Evolutionary conservation across 441 rosid genomes (phyloP).

Genomic region (Sinapis alba): DNA sequence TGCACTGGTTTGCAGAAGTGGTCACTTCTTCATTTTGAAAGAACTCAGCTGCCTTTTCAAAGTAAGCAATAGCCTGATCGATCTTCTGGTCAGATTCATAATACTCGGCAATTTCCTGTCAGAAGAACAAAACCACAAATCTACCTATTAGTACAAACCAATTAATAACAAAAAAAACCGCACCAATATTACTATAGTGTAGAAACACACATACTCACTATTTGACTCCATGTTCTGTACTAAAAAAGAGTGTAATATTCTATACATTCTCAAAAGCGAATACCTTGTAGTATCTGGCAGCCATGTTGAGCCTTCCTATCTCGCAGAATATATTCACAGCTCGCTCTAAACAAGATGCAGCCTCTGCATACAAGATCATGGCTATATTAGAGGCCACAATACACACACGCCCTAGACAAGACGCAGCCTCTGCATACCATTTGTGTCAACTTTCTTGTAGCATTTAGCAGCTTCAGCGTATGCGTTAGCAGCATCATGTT

Average conservation of each 20-base stretch:
- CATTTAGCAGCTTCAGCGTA: slow-evolving; percentile 94
- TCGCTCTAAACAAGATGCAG: slow-evolving; percentile 83
- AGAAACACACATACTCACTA: background rate
- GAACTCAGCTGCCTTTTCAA: slow-evolving; percentile 92
- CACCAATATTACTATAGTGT: background rate
- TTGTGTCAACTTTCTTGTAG: slow-evolving; percentile 85
- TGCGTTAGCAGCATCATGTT: slow-evolving; percentile 95
- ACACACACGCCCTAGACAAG: background rate
- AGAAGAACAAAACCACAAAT: background rate
- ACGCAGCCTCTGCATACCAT: slow-evolving; percentile 50
- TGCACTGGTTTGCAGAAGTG: slow-evolving; percentile 98
- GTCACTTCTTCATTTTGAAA: slow-evolving; percentile 90
- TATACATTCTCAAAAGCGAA: slow-evolving; percentile 9
- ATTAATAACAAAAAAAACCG: background rate
- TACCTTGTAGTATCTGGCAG: slow-evolving; percentile 97
- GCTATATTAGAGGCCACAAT: background rate
- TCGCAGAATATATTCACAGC: slow-evolving; percentile 87
- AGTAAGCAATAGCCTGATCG: slow-evolving; percentile 72
- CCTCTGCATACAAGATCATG: slow-evolving; percentile 57
- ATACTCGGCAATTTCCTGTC: slow-evolving; percentile 92
- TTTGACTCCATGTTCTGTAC: background rate
- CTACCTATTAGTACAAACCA: background rate
- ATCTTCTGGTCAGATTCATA: slow-evolving; percentile 78
- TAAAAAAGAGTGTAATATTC: background rate
- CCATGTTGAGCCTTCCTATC: slow-evolving; percentile 96